Evolutionary conservation across 495 filamentous ascomycete species (phyloP).

Genomic region (Lineolata rhizophorae): DNA sequence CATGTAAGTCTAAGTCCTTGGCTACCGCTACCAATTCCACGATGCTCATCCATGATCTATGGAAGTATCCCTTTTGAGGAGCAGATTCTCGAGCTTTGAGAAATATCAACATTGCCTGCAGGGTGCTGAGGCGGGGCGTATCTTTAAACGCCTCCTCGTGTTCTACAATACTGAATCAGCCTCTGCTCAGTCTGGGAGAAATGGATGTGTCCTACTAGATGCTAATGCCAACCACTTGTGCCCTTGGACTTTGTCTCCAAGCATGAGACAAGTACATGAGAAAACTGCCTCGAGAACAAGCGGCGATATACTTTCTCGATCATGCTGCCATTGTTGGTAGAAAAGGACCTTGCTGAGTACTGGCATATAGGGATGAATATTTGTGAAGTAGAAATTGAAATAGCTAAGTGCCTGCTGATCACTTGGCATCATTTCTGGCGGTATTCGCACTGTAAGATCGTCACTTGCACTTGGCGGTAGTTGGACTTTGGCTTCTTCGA

Average conservation of each 20-base stretch:
- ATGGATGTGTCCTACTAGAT: constrained; percentile 38
- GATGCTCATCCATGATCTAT: constrained; percentile 92
- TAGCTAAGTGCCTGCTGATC: constrained; percentile 66
- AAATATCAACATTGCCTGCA: constrained; percentile 74
- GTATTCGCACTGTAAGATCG: constrained; percentile 65
- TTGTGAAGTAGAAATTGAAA: constrained; percentile 79
- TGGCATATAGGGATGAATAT: constrained; percentile 93
- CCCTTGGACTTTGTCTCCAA: constrained; percentile 63
- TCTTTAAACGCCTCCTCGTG: constrained; percentile 96
- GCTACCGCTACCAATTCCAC: constrained; percentile 83
- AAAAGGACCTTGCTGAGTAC: constrained; percentile 69
- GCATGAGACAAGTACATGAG: constrained; percentile 65
- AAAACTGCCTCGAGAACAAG: constrained; percentile 90
- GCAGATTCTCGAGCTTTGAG: constrained; percentile 80
- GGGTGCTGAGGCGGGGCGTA: constrained; percentile 75
- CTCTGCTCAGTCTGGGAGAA: neutral
- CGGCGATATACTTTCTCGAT: constrained; percentile 71
- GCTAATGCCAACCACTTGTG: constrained; percentile 90
- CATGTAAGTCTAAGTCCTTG: constrained; percentile 77
- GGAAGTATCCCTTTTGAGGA: constrained; percentile 90
- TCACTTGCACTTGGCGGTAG: constrained; percentile 45
- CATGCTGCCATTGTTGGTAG: constrained; percentile 80
- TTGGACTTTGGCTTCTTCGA: constrained; percentile 31
- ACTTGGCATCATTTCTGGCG: constrained; percentile 80
- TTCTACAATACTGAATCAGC: constrained; percentile 29